A percentile compares a stretch with the other conserved stretches of the same genome.
Evolutionary conservation across 1,139 yeast species (phyloP).

Genomic region (Zygosaccharomyces pseudobailii): DNA sequence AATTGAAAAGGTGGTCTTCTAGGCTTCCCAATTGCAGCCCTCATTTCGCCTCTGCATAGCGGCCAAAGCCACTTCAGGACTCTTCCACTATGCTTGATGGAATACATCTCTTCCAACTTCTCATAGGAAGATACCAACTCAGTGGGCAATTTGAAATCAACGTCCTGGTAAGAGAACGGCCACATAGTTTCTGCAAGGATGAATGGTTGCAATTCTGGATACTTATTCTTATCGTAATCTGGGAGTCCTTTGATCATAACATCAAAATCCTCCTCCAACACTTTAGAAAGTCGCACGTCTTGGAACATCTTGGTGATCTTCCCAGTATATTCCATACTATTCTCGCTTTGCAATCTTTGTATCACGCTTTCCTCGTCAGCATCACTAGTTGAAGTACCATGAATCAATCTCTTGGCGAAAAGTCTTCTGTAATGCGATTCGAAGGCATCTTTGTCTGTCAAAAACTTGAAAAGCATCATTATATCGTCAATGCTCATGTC

Average conservation of each 20-base stretch:
- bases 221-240: slow-evolving; percentile 36
- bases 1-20: slow-evolving; percentile 81
- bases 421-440: slow-evolving; percentile 89
- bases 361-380: slow-evolving; percentile 84
- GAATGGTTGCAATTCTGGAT: slow-evolving; percentile 67
- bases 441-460: slow-evolving; percentile 92
- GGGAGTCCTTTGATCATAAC: slow-evolving; percentile 41
- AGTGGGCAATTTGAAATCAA: slow-evolving; percentile 52
- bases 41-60: slow-evolving; percentile 86
- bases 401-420: slow-evolving; percentile 83
- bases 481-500: slow-evolving; percentile 78
- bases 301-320: slow-evolving; percentile 95
- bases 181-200: slow-evolving; percentile 86
- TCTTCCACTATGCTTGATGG: slow-evolving; percentile 77
- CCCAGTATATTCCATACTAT: slow-evolving; percentile 88
- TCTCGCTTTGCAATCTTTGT: slow-evolving; percentile 81
- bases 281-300: slow-evolving; percentile 84
- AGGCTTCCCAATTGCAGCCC: slow-evolving; percentile 78
- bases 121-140: slow-evolving; percentile 63
- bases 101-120: slow-evolving; percentile 64
- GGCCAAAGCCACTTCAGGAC: slow-evolving; percentile 96
- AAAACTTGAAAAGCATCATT: slow-evolving; percentile 80
- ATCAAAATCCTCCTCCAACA: slow-evolving; percentile 64
- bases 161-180: slow-evolving; percentile 57
- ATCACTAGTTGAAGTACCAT: slow-evolving; percentile 75